Evolutionary conservation across 352 stramenopile genomes (phyloP), one percentile per base, ranked within the genome.

Genomic region (Phytophthora pseudosyringae): DNA sequence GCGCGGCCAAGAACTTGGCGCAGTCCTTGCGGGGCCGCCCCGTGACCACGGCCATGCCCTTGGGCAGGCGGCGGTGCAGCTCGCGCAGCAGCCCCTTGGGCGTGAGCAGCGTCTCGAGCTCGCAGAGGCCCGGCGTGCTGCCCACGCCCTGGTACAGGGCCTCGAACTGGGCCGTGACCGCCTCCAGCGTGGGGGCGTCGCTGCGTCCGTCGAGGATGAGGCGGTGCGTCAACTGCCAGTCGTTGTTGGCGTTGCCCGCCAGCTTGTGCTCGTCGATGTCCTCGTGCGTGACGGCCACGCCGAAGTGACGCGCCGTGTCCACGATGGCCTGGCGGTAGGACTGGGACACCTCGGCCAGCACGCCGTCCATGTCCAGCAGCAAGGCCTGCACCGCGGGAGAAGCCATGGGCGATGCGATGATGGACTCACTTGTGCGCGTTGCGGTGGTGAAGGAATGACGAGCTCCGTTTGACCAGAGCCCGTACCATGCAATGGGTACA

Each of bases 331-430:
- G 80, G 52, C 94, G 89, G 69, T 99, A 99, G n/a, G 91, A 98
- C 54, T 90, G 75, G 16, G 87, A 95, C 4, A 99, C 97, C 59
- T 99, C 97, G 56, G 96, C 97, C 43, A 99, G 78, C 33, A 99
- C 96, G 58, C 97, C 96, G 76, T 99, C 97, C 96, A 99, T 99
- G 78, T 99, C 96, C 59, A 98, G 88, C 31, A 99, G 81, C 47
- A 98, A 73, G 35, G 88, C 89, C 58, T 93, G 63, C 39, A 89
- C n/a, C n/a, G n/a, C 58, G 46, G 64, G 50, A 45, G 47, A 41
- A 10, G 64, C 35, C 54, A 71, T 77, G 21, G 21, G 21, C 2
- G 21, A 21, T 21, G 21, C 21, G 21, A 21, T 21, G 21, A 21
- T 21, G 21, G 1, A 21, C 21, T 21, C 21, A 21, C 21, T 21